Conservation (phyloP, 2,329 filamentous ascomycete species). For the Colletotrichum sp. region DNA sequence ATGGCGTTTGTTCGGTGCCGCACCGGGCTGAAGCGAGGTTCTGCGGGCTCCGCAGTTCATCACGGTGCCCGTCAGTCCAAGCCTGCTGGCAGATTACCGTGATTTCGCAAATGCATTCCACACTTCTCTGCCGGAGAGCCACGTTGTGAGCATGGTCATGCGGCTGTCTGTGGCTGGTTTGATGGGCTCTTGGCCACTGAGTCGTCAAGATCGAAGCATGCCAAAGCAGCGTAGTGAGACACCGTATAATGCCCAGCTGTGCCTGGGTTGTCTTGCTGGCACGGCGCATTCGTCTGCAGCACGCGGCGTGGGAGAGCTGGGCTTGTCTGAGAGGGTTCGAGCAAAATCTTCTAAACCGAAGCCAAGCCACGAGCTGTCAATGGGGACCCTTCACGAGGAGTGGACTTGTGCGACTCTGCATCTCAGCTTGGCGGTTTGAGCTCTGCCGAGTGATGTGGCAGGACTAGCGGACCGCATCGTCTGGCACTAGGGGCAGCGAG, state of each 20-base stretch:
- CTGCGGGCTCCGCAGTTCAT: not conserved
- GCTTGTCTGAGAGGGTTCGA: not conserved
- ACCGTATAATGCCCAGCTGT: not conserved
- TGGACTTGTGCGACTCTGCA: not conserved
- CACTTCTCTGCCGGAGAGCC: not conserved
- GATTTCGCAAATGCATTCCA: not conserved
- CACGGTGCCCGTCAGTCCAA: not conserved
- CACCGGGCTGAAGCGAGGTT: not conserved
- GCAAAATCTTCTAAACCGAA: not conserved
- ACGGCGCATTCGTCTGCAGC: not conserved
- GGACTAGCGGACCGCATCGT: not conserved
- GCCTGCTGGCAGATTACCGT: not conserved
- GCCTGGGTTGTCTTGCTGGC: not conserved
- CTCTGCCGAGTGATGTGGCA: slow-evolving; percentile 6
- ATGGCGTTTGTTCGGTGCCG: not conserved
- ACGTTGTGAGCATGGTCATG: slow-evolving; percentile 1
- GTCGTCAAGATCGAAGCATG: not conserved
- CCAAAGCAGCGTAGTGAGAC: not conserved
- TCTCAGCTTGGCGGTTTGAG: slow-evolving; percentile 16
- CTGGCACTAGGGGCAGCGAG: not conserved
- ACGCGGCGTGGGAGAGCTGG: not conserved
- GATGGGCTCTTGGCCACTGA: not conserved
- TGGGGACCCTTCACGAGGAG: not conserved
- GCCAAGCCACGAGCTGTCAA: slow-evolving; percentile 9
- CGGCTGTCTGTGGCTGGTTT: not conserved